Evolutionary conservation across 2,329 filamentous ascomycete species (phyloP).

Genomic region (Malbranchea cinnamomea): DNA sequence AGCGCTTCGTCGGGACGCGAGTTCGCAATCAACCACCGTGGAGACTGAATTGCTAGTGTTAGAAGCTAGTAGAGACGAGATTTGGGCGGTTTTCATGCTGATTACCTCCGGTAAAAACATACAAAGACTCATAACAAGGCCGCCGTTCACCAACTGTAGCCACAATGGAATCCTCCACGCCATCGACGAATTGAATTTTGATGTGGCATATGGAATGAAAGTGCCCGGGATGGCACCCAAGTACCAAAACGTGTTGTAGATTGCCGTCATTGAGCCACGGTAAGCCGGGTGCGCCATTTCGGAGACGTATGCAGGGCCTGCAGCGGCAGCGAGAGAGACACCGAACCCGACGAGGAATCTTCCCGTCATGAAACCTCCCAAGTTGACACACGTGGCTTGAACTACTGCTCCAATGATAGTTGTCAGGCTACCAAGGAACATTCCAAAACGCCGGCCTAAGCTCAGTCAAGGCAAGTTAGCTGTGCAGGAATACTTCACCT

Average conservation of each 20-base stretch:
- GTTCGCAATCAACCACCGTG: constrained; percentile 46
- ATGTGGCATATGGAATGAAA: constrained; percentile 32
- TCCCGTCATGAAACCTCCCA: constrained; percentile 37
- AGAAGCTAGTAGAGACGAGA: no score
- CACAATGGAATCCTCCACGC: constrained; percentile 47
- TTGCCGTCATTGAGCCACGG: constrained; percentile 45
- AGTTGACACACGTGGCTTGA: constrained; percentile 32
- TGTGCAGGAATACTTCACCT: no score
- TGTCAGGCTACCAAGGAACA: constrained; percentile 40
- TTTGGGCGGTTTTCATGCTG: no score
- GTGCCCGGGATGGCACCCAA: constrained; percentile 35
- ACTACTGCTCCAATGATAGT: constrained; percentile 38
- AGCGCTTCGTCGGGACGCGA: constrained; percentile 42
- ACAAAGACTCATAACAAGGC: constrained; percentile 33
- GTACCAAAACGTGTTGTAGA: constrained; percentile 39
- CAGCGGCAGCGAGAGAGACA: constrained; percentile 43
- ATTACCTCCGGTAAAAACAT: constrained; percentile 48
- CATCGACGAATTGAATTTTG: constrained; percentile 22
- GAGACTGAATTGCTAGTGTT: no score
- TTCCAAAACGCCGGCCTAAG: constrained; percentile 39
- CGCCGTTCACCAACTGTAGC: constrained; percentile 33
- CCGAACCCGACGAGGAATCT: constrained; percentile 43
- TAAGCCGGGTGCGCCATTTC: constrained; percentile 50
- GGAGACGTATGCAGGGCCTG: constrained; percentile 49
- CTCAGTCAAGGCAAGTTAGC: no score